These are phyloP conservation scores for Lentinula sp. DNA, from an alignment of 768 basidiomycete species.

Conservation along the genomic window DNA sequence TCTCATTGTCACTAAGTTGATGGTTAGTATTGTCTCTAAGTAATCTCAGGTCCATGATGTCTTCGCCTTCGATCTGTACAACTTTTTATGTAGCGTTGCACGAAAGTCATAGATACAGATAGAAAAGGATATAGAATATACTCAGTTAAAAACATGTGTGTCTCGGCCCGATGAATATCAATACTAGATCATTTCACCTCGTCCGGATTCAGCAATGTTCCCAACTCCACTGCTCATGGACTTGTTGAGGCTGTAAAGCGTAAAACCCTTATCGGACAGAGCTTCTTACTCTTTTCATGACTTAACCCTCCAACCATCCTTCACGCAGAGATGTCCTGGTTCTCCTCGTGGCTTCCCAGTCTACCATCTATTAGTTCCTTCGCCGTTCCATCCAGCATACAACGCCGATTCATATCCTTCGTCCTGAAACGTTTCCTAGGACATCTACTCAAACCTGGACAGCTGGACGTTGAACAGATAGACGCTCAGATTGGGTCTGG, in stretches of 20 bases:
- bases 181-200: not conserved
- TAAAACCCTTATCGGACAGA: not conserved
- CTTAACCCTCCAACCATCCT: not conserved
- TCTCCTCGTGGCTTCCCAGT: conserved; percentile 53
- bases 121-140: not conserved
- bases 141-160: too few species aligned
- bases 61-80: conserved; percentile 36
- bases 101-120: not conserved
- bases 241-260: not conserved
- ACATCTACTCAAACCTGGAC: conserved; percentile 82
- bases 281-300: not conserved
- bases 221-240: not conserved
- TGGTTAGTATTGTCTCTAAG: not conserved
- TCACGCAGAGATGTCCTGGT: conserved; percentile 45
- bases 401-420: conserved; percentile 87
- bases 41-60: conserved; percentile 33
- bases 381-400: conserved; percentile 63
- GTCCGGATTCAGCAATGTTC: not conserved
- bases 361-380: conserved; percentile 62
- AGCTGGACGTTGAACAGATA: conserved; percentile 80
- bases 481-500: conserved; percentile 93
- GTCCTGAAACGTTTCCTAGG: conserved; percentile 79
- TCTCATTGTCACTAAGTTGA: not conserved
- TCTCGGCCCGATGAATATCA: not conserved
- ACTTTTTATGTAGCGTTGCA: conserved; percentile 24